Conservation (phyloP, 257 asterid genomes). For the Ilex aquifolium region DNA sequence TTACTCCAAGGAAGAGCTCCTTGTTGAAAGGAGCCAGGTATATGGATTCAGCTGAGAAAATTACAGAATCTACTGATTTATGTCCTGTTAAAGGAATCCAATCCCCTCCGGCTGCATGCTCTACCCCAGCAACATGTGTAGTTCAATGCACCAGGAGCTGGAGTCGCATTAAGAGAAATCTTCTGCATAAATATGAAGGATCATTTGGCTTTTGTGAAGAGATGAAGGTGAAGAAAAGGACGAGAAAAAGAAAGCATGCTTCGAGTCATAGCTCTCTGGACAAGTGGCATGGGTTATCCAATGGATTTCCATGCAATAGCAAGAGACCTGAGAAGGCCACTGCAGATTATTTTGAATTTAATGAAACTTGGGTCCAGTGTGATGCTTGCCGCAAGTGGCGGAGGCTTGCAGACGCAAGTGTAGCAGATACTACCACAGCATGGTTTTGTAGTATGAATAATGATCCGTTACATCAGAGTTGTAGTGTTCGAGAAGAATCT, state of each 20-base stretch:
- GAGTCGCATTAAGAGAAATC: conserved; percentile 49
- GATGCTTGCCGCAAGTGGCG: conserved; percentile 99
- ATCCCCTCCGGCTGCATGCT: conserved; percentile 24
- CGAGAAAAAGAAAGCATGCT: conserved; percentile 35
- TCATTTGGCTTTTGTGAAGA: conserved; percentile 22
- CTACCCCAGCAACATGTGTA: conserved; percentile 26
- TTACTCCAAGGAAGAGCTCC: conserved; percentile 39
- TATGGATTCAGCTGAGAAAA: conserved; percentile 27
- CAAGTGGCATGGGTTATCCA: conserved; percentile 22
- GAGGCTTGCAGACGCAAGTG: conserved; percentile 45
- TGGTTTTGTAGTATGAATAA: conserved; percentile 97
- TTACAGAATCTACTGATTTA: conserved; percentile 25
- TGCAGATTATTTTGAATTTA: conserved; percentile 28
- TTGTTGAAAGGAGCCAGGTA: conserved; percentile 23
- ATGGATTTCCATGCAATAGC: conserved; percentile 23
- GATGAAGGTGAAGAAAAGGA: conserved; percentile 15
- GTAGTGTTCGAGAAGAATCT: conserved; percentile 78
- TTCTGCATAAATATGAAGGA: conserved; percentile 49
- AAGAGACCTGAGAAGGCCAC: conserved; percentile 32
- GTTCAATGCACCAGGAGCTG: conserved; percentile 29
- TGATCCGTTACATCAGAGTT: conserved; percentile 65
- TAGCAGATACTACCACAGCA: conserved; percentile 43
- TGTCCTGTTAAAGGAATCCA: conserved; percentile 27
- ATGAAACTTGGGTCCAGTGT: conserved; percentile 93
- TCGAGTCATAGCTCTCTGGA: conserved; percentile 18